A percentile compares a stretch with the other conserved stretches of the same genome.
Conservation (phyloP, 768 basidiomycete species). For the Suillus paluster region DNA sequence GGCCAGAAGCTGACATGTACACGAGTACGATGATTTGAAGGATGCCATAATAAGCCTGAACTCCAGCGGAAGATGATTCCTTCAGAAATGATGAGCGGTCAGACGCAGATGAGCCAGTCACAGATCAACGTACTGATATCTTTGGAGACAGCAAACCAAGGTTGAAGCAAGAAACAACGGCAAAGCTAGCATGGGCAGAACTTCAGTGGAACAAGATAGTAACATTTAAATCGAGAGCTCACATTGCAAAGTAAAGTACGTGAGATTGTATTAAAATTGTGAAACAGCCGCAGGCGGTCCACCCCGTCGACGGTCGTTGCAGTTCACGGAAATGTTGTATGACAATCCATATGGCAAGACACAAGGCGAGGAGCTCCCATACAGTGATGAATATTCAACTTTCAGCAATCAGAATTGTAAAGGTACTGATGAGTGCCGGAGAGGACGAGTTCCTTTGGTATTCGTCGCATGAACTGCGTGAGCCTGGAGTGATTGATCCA, state of each 20-base stretch:
- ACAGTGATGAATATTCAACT: not conserved
- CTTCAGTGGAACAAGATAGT: not conserved
- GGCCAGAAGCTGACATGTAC: not conserved
- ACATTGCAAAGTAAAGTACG: not conserved
- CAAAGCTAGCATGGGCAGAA: not conserved
- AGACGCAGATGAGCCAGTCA: not conserved
- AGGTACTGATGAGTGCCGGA: not conserved
- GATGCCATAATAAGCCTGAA: not conserved
- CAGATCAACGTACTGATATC: not conserved
- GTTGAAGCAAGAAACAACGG: not conserved
- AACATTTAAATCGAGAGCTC: not conserved
- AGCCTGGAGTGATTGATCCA: not conserved
- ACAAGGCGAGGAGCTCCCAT: not conserved
- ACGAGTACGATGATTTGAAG: not conserved
- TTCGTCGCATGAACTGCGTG: not conserved
- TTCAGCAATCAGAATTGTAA: not conserved
- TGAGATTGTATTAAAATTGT: not conserved
- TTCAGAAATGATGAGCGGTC: not conserved
- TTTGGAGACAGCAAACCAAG: not conserved
- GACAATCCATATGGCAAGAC: not conserved
- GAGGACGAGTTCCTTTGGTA: not conserved
- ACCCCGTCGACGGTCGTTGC: not conserved
- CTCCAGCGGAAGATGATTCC: not conserved
- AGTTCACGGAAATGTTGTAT: not conserved
- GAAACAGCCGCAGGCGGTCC: not conserved